Conservation (phyloP, 106 monocot species). For the Phalaenopsis aphrodite region DNA sequence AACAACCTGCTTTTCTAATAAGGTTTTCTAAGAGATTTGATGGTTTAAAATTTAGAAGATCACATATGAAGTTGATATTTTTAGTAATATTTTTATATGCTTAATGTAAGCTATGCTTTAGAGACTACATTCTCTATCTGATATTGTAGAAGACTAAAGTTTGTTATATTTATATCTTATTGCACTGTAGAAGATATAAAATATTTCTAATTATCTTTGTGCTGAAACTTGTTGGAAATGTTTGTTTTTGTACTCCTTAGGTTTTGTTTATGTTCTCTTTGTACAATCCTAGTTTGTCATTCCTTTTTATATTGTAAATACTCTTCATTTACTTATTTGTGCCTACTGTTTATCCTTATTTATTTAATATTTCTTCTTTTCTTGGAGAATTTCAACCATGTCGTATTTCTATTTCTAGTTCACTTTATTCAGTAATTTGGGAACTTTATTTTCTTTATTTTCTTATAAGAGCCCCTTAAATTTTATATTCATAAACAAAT, state of each 20-base stretch:
- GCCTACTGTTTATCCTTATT: background rate
- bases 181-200: background rate
- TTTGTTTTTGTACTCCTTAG: background rate
- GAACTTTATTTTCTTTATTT: background rate
- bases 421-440: background rate
- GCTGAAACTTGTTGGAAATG: background rate
- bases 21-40: background rate
- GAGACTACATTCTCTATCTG: background rate
- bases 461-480: background rate
- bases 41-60: background rate
- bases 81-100: background rate
- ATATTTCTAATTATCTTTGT: background rate
- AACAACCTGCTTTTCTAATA: background rate
- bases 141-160: background rate
- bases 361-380: background rate
- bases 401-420: background rate
- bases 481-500: background rate
- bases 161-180: background rate
- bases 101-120: background rate
- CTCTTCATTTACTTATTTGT: background rate
- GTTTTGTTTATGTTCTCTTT: background rate
- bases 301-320: background rate
- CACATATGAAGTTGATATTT: slow-evolving; percentile 1
- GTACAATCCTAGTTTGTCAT: background rate
- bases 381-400: background rate